Evolutionary conservation across 176 grass and related monocot species (phyloP).

Genomic region (Paspalum vaginatum): DNA sequence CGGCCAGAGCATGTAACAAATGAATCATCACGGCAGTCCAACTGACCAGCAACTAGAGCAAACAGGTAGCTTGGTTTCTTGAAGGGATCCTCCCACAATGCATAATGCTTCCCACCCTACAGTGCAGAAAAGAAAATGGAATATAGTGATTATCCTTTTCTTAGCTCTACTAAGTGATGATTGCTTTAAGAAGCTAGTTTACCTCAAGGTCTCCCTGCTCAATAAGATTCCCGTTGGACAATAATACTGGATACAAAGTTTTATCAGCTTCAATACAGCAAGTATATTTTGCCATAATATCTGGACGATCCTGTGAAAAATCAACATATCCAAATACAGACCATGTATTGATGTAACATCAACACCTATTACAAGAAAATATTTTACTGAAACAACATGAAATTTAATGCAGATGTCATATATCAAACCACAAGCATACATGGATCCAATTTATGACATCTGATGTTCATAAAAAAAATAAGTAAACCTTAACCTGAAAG

Average conservation of each 20-base stretch:
- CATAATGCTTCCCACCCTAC: conserved; percentile 87
- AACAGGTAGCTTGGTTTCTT: conserved; percentile 98
- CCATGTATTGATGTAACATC: conserved; percentile 3
- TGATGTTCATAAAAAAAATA: conserved; percentile 18
- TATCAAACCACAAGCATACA: conserved; percentile 26
- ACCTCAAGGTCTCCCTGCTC: conserved; percentile 90
- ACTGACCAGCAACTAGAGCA: conserved; percentile 94
- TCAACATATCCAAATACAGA: conserved; percentile 39
- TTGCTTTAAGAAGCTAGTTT: conserved; percentile 27
- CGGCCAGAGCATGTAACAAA: conserved; percentile 88
- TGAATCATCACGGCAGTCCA: conserved; percentile 84
- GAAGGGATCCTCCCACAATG: conserved; percentile 91
- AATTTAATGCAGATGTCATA: conserved; percentile 12
- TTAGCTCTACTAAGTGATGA: conserved; percentile 16
- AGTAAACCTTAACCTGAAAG: conserved; percentile 69
- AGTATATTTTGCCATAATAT: conserved; percentile 95
- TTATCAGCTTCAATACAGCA: conserved; percentile 95
- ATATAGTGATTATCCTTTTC: conserved; percentile 16
- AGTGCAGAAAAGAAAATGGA: conserved; percentile 31
- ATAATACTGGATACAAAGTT: conserved; percentile 84
- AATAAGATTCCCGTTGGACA: conserved; percentile 96
- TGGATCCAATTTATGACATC: neutral
- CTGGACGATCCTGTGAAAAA: conserved; percentile 82
- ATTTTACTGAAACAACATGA: neutral
- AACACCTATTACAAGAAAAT: conserved; percentile 7